These are phyloP conservation scores for Mycosphaerella sp. DNA, from an alignment of 2,329 filamentous ascomycete genomes.

Conservation along the genomic window DNA sequence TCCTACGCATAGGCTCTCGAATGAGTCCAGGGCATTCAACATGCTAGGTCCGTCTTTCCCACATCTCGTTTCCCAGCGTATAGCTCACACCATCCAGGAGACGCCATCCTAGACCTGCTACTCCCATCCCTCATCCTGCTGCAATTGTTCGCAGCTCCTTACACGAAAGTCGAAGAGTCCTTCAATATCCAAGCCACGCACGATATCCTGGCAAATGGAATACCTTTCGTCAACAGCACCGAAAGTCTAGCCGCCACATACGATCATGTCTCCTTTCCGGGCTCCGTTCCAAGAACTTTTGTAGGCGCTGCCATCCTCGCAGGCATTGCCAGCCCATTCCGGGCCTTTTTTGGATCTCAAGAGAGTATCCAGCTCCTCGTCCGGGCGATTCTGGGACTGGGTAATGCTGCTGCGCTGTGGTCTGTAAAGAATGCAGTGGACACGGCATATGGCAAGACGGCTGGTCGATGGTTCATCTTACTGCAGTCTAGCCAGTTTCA, in stretches of 20 bases:
- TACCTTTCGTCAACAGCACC: constrained; percentile 45
- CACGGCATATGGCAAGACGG: constrained; percentile 59
- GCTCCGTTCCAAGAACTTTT: constrained; percentile 86
- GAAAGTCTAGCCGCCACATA: constrained; percentile 51
- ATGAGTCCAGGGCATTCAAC: not conserved
- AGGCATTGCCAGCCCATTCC: constrained; percentile 60
- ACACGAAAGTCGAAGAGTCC: constrained; percentile 97
- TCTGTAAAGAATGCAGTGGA: constrained; percentile 59
- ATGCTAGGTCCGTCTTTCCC: constrained; percentile 1
- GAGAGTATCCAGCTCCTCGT: constrained; percentile 57
- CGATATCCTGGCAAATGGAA: constrained; percentile 77
- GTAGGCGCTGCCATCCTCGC: constrained; percentile 73
- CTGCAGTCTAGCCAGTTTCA: constrained; percentile 86
- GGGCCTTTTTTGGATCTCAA: constrained; percentile 51
- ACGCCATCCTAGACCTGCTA: constrained; percentile 47
- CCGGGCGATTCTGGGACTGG: constrained; percentile 67
- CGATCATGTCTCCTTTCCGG: constrained; percentile 86
- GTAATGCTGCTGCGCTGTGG: constrained; percentile 65
- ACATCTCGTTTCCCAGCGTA: not conserved
- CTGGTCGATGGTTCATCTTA: constrained; percentile 71
- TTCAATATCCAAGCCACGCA: constrained; percentile 95
- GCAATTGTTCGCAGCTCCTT: constrained; percentile 55
- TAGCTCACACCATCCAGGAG: constrained; percentile 32
- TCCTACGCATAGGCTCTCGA: not conserved
- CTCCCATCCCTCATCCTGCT: constrained; percentile 48